Evolutionary conservation across 257 asterid species (phyloP).

Genomic region (Solanum boliviense): DNA sequence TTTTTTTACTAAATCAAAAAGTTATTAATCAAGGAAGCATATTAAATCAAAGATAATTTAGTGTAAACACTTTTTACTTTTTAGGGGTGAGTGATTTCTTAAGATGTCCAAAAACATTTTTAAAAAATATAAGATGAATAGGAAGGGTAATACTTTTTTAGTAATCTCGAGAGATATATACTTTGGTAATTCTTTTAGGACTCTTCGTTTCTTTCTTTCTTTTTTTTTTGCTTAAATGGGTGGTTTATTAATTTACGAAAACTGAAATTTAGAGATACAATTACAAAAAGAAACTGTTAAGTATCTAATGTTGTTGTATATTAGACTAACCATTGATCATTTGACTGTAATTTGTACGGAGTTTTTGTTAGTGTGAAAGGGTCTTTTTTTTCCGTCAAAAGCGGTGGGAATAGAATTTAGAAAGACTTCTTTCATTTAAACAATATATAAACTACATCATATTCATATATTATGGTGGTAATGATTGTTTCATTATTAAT

Average conservation of each 20-base stretch:
- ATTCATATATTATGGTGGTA: too few relatives aligned
- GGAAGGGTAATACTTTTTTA: background rate
- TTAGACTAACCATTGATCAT: background rate
- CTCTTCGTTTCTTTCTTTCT: too few relatives aligned
- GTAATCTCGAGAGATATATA: background rate
- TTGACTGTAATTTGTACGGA: background rate
- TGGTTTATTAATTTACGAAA: background rate
- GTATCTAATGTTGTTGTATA: background rate
- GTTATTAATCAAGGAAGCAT: background rate
- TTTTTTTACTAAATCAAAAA: background rate
- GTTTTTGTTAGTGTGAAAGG: background rate
- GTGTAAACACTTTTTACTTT: background rate
- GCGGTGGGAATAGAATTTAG: background rate
- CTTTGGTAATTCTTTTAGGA: background rate
- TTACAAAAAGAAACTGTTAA: too few relatives aligned
- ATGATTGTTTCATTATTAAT: too few relatives aligned
- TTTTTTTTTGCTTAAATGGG: too few relatives aligned
- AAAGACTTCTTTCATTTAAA: background rate
- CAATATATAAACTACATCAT: too few relatives aligned
- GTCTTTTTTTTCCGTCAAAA: background rate
- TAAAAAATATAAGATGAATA: too few relatives aligned
- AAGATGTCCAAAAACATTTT: background rate
- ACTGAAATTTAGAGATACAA: background rate
- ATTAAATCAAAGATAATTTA: too few relatives aligned
- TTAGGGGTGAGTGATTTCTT: background rate